These are phyloP conservation scores for Taxillus chinensis DNA, from an alignment of 164 flowering plant species.

Conservation along the genomic window DNA sequence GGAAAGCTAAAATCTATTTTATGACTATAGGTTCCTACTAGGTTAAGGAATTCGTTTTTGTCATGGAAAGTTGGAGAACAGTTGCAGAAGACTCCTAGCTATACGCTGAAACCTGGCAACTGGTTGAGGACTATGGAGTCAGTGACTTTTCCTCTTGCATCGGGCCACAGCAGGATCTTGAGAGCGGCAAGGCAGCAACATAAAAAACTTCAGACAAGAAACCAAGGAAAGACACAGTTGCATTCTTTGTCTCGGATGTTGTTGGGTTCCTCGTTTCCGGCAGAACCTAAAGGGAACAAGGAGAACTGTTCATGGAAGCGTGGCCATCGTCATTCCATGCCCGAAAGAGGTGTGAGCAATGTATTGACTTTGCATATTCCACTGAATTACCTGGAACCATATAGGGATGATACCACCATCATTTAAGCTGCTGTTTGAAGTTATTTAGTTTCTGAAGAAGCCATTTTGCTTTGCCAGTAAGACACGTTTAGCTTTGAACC, in stretches of 20 bases:
- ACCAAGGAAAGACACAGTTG: conserved; percentile 20
- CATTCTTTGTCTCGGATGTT: conserved; percentile 27
- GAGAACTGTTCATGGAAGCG: conserved; percentile 4
- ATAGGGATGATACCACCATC: not conserved
- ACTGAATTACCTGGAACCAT: conserved; percentile 13
- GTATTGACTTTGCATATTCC: conserved; percentile 50
- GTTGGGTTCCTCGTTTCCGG: conserved; percentile 12
- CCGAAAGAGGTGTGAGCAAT: conserved; percentile 14
- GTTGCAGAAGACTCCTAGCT: not conserved
- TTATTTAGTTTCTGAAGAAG: too few species aligned
- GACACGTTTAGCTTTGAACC: too few species aligned
- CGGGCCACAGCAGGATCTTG: conserved; percentile 15
- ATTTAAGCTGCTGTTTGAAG: conserved; percentile 5
- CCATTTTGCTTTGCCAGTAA: too few species aligned
- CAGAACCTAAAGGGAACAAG: conserved; percentile 7
- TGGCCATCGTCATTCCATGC: conserved; percentile 14
- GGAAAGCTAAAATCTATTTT: not conserved
- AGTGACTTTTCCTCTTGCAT: conserved; percentile 26
- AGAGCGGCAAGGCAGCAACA: conserved; percentile 18
- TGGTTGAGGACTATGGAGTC: conserved; percentile 6
- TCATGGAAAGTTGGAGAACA: conserved; percentile 35
- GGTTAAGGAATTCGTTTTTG: conserved; percentile 31
- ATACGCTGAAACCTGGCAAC: conserved; percentile 4
- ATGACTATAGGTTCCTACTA: conserved; percentile 45
- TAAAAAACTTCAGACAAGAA: conserved; percentile 11